Base-by-base conservation (phyloP, 257 asterid genomes). In the Ilex aquifolium region DNA sequence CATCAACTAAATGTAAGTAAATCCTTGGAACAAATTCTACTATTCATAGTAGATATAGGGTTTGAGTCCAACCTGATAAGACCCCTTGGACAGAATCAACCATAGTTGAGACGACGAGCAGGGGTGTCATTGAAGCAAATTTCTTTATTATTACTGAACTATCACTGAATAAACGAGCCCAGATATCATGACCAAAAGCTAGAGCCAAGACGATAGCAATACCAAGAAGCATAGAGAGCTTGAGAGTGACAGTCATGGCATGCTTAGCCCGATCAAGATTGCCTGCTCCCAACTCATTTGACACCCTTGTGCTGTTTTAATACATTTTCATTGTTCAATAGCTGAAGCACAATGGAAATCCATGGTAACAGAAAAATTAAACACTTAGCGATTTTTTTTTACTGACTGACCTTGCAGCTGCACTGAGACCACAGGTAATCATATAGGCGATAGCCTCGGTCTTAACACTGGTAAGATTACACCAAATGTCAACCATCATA, bases 351-450 rank as follows among this genome's bases (percentile, higher is more conserved):
- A 36, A 36, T 4, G 7, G 5, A 36, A 36, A 36, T 2, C 42
- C 7, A 2, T 36, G 8, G 42, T 49, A 49, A 15, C 50, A 8
- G 13, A 44, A 44, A 44, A 44, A 7, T 44, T 13, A 49, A 49
- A 49, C 14, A 49, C 50, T 7, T 7, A 1, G 1, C 10, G 14
- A 3, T 11, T 49, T 36, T 36, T 36, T 36, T 36, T 36, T 36
- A 36, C 27, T 40, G 12, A 17, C 2, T 31, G 1, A 16, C 95
- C 97, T 90, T 12, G 94, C 95, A 53, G 97, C 91, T 42, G 94
- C 88, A 53, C 94, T 85, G 10, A 90, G 82, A 13, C 92, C 95
- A 59, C 85, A 90, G 27, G 95, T 85, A 17, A 81, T 58, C 81
- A 74, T 85, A 73, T 66, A 90, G 66, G 81, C 53, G 54, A 73